Evolutionary conservation across 192 early-diverging fungal species (phyloP).

Genomic region (Kickxella alabastrina): DNA sequence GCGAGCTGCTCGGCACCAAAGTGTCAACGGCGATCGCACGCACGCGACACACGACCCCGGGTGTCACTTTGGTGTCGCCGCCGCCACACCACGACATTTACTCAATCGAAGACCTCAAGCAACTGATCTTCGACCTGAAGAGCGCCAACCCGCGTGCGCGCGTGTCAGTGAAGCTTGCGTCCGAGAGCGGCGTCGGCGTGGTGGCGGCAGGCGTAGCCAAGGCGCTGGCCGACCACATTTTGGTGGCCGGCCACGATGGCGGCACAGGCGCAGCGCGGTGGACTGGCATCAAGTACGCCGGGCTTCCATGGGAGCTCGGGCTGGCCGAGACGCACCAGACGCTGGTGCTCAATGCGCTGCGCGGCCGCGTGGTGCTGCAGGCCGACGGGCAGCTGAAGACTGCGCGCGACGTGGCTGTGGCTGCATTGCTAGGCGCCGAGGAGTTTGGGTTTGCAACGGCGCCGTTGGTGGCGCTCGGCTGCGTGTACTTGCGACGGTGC

Average conservation of each 20-base stretch:
- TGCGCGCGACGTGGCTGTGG: slow-evolving; percentile 94
- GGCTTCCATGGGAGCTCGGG: slow-evolving; percentile 98
- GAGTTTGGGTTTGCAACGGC: slow-evolving; percentile 99
- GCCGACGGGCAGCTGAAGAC: slow-evolving; percentile 99
- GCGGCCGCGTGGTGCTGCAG: slow-evolving; percentile 93
- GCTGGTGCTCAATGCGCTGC: slow-evolving; percentile 91
- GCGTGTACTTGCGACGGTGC: slow-evolving; percentile 93
- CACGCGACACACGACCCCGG: slow-evolving; percentile 92
- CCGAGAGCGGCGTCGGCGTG: slow-evolving; percentile 96
- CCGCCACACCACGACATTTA: slow-evolving; percentile 99
- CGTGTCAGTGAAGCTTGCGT: slow-evolving; percentile 95
- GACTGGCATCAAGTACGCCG: slow-evolving; percentile 98
- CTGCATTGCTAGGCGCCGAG: slow-evolving; percentile 96
- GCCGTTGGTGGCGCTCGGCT: slow-evolving; percentile 96
- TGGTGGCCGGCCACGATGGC: slow-evolving; percentile 95
- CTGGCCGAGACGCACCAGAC: slow-evolving; percentile 99
- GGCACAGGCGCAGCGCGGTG: slow-evolving; percentile 96
- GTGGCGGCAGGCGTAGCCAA: slow-evolving; percentile 97
- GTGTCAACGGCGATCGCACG: slow-evolving; percentile 74
- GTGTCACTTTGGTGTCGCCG: slow-evolving; percentile 93
- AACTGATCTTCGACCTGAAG: slow-evolving; percentile 97
- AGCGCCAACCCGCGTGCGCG: slow-evolving; percentile 87
- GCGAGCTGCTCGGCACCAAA: slow-evolving; percentile 72
- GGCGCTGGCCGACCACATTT: slow-evolving; percentile 94
- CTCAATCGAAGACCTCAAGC: slow-evolving; percentile 98